Evolutionary conservation across 345 rosid species (phyloP), one percentile per base, ranked within the genome.

Genomic region (Eucalyptus fibrosa): DNA sequence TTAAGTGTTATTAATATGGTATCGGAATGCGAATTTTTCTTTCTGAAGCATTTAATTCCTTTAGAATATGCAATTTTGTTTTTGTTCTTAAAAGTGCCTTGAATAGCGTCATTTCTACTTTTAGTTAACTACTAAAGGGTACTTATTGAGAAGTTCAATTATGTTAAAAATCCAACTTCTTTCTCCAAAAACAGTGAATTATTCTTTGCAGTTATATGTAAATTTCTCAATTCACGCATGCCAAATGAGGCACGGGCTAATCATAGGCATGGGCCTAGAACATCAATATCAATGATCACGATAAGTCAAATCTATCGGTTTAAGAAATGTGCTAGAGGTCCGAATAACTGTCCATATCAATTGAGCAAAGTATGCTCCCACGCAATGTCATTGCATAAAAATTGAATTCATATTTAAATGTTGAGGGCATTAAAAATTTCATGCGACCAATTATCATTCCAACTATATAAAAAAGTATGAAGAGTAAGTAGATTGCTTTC

Each of bases 281-380:
- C 13, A 2, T 32, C 7, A 17, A 34, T 17, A 9, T 2, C 3
- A 7, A 9, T 19, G 8, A 3, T 37, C 15, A 18, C 5, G 0
- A 9, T 5, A 21, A 19, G 23, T 69, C 81, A 9, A 1, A 69
- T 32, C 10, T 34, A 69, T 17, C 4, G 4, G 2, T 18, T 3
- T 9, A 69, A 8, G 7, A 32, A 69, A 69, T 19, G 24, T 34
- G 34, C 28, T 37, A 18, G 0, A 69, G 12, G 44, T 69, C 81
- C 4, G 0, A 9, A 2, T 5, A 30, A 5, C 19, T 5, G 44
- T 34, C 42, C 81, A 5, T 34, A 18, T 19, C 82, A 9, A 69
- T 3, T 18, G 44, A 21, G 23, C 14, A 34, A 69, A 32, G 19
- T 4, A 17, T 4, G 12, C 42, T 16, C 23, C 7, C 3, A 32